phyloP scores from a whole-genome alignment of 2,329 filamentous ascomycete species.

The Fusarium sp. region DNA sequence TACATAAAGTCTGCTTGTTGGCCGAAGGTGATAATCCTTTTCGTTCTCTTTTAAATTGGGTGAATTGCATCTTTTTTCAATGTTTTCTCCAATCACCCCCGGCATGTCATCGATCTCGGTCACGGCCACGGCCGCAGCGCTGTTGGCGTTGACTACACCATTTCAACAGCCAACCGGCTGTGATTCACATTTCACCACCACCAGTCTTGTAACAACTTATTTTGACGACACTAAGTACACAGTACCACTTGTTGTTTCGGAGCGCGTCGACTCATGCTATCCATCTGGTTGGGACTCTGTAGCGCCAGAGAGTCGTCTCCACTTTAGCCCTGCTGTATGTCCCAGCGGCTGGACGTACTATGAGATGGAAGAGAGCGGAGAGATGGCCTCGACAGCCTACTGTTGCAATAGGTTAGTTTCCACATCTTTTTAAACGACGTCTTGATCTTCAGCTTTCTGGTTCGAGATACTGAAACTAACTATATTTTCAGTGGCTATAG shows the following conservation, averaged over 20 bases:
- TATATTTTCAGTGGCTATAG: not conserved
- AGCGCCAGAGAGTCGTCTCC: not conserved
- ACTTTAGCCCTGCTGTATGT: not conserved
- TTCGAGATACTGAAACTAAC: not conserved
- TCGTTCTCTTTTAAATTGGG: no score
- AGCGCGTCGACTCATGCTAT: not conserved
- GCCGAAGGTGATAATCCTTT: rapidly evolving
- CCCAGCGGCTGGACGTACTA: not conserved
- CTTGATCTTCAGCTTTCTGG: not conserved
- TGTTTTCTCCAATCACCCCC: not conserved
- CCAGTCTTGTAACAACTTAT: not conserved
- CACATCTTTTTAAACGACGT: not conserved
- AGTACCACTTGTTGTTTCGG: rapidly evolving
- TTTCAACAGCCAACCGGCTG: not conserved
- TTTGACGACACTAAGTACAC: not conserved
- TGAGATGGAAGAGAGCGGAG: not conserved
- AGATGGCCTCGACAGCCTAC: not conserved
- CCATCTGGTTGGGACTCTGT: not conserved
- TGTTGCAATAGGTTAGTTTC: not conserved
- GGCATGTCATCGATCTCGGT: not conserved
- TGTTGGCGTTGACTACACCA: not conserved
- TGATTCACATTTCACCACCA: not conserved
- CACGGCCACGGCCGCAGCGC: not conserved
- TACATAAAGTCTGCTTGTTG: not conserved
- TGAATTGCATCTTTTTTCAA: not conserved